Evolutionary conservation across 805 yeast species (phyloP).

Genomic region (Jamesozyma lodderae): DNA sequence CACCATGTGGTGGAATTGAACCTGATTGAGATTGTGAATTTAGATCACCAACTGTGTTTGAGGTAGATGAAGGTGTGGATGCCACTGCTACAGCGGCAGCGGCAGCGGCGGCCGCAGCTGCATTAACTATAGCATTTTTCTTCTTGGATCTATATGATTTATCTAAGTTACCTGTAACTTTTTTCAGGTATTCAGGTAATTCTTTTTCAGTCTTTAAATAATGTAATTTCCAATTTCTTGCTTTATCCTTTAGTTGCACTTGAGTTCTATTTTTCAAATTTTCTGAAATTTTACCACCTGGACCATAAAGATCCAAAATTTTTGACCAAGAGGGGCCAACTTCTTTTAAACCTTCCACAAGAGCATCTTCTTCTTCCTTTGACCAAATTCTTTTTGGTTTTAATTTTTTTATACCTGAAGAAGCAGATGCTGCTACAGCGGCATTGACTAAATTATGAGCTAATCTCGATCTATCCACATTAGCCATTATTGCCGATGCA

Average conservation of each 20-base stretch:
- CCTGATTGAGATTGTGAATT: background rate
- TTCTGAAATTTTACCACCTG: constrained; percentile 84
- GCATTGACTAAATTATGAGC: constrained; percentile 17
- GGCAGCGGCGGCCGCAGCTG: background rate
- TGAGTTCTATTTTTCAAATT: constrained; percentile 79
- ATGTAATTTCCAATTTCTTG: constrained; percentile 89
- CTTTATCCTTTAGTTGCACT: constrained; percentile 91
- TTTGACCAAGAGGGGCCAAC: constrained; percentile 94
- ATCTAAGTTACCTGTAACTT: constrained; percentile 82
- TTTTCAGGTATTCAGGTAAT: constrained; percentile 68
- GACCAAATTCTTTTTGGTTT: constrained; percentile 52
- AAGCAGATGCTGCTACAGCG: constrained; percentile 18
- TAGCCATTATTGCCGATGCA: too few species aligned
- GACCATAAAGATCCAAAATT: constrained; percentile 82
- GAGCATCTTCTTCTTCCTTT: constrained; percentile 76
- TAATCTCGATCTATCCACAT: constrained; percentile 1
- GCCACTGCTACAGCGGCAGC: background rate
- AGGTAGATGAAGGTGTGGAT: too few species aligned
- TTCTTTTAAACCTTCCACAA: constrained; percentile 64
- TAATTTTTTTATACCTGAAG: constrained; percentile 18
- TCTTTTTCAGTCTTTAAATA: constrained; percentile 66
- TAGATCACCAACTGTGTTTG: constrained; percentile 6
- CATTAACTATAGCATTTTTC: constrained; percentile 3
- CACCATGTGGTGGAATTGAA: background rate
- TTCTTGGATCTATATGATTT: constrained; percentile 39